Evolutionary conservation across 306 rosid species (phyloP).

Genomic region (Malus sieversii): DNA sequence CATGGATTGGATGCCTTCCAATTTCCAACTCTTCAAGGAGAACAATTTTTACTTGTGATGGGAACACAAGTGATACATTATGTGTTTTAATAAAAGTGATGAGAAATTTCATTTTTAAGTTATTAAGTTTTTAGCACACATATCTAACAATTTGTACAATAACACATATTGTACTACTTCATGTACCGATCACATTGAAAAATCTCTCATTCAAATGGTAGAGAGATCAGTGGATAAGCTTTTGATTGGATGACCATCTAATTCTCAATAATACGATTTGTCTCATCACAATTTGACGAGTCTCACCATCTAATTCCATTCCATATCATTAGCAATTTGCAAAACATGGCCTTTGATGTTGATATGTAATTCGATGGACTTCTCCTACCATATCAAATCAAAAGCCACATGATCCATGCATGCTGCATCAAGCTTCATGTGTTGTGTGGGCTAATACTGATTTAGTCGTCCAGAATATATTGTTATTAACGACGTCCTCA

Average conservation of each 20-base stretch:
- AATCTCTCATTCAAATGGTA: background rate
- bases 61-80: no score
- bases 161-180: accelerated
- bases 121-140: no score
- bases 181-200: no score
- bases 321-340: background rate
- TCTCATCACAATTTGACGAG: background rate
- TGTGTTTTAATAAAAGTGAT: accelerated
- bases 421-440: no score
- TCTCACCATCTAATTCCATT: background rate
- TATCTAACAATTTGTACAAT: accelerated
- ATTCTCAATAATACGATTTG: no score
- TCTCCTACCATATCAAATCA: background rate
- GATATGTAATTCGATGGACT: background rate
- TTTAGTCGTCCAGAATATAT: no score
- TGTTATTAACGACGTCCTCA: no score
- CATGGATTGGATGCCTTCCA: background rate
- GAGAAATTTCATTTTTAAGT: no score
- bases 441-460: no score
- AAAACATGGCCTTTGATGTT: background rate
- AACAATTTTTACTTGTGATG: no score
- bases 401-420: background rate
- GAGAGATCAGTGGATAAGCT: background rate
- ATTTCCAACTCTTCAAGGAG: background rate
- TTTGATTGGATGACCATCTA: background rate